Conservation (phyloP, 805 yeast species). For the Schizosaccharomyces pombe region DNA sequence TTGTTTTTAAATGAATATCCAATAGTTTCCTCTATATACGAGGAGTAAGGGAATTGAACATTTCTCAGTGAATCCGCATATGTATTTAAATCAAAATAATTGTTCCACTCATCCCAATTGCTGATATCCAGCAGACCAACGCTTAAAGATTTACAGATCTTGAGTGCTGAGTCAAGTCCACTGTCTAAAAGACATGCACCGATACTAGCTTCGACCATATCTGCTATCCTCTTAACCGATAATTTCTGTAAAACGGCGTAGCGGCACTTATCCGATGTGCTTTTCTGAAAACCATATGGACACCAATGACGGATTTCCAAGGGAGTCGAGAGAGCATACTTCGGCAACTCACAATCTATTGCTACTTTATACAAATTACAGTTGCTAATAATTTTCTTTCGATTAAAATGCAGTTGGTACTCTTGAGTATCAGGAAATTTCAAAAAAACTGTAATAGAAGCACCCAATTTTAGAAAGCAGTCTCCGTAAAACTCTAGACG, state of each 20-base stretch:
- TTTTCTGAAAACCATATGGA: constrained; percentile 2
- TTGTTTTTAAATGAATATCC: constrained; percentile 5
- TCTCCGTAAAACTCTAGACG: constrained; percentile 6
- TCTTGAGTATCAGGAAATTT: constrained; percentile 2
- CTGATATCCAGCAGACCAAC: neutral
- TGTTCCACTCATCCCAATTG: constrained; percentile 4
- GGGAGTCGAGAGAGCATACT: constrained; percentile 3
- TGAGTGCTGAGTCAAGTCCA: constrained; percentile 4
- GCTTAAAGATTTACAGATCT: neutral
- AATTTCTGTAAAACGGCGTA: neutral
- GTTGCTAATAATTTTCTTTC: constrained; percentile 5
- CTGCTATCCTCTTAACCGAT: constrained; percentile 5
- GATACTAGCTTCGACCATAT: constrained; percentile 5
- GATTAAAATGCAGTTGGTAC: constrained; percentile 1
- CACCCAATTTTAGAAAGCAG: constrained; percentile 4
- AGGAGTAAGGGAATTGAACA: neutral
- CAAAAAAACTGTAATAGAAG: constrained; percentile 4
- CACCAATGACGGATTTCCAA: constrained; percentile 4
- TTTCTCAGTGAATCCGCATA: neutral
- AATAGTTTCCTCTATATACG: neutral
- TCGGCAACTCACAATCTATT: neutral
- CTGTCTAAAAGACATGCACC: constrained; percentile 2
- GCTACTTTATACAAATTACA: constrained; percentile 4
- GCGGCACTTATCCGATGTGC: neutral
- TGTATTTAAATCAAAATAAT: neutral